phyloP scores from a whole-genome alignment of 2,329 filamentous ascomycete species.

The Tolypocladium capitatum region DNA sequence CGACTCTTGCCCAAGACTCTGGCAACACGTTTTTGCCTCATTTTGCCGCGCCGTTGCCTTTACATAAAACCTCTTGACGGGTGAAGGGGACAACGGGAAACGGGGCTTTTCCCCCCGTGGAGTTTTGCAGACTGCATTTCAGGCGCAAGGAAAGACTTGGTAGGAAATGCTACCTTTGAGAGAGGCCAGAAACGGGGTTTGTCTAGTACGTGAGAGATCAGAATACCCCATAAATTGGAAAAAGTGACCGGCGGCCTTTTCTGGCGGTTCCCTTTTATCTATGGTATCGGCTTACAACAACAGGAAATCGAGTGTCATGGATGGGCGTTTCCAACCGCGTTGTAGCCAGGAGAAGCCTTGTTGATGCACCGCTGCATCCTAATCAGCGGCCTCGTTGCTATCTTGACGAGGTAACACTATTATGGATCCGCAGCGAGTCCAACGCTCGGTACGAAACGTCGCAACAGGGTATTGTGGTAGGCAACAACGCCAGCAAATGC shows the following conservation, averaged over 20 bases:
- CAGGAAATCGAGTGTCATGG: background rate
- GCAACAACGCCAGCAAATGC: background rate
- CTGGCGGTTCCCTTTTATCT: background rate
- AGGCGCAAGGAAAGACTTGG: background rate
- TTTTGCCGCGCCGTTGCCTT: background rate
- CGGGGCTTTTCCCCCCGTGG: background rate
- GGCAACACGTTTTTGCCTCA: background rate
- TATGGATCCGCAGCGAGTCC: background rate
- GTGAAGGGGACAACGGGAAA: background rate
- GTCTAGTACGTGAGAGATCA: background rate
- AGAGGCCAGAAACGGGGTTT: background rate
- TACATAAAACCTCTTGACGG: background rate
- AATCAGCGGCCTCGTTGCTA: no score
- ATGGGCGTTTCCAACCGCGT: background rate
- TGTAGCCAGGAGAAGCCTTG: background rate
- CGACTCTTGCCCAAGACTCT: background rate
- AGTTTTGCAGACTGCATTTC: constrained; percentile 1
- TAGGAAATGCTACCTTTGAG: background rate
- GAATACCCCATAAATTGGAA: constrained; percentile 2
- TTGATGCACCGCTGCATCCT: background rate
- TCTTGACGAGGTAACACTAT: no score
- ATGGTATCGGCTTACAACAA: background rate
- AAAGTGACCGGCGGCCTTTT: background rate
- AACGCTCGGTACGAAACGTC: background rate
- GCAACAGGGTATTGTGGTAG: background rate